phyloP scores from a whole-genome alignment of 495 filamentous ascomycete genomes.

The Penicillium coprophilum region DNA sequence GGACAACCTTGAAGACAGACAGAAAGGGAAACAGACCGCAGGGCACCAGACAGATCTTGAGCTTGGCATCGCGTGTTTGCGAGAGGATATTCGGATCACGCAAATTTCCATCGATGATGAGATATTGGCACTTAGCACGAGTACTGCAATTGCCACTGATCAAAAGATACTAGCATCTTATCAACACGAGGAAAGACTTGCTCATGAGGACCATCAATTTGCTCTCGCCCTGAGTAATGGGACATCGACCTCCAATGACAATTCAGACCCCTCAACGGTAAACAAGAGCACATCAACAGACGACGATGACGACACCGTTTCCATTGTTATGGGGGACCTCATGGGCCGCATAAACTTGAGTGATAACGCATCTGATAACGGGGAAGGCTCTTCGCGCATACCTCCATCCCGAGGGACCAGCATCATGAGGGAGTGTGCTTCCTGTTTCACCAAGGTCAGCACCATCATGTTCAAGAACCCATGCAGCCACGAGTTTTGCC shows the following conservation, averaged over 20 bases:
- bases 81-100: background rate
- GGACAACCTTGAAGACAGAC: background rate
- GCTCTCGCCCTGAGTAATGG: background rate
- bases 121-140: slow-evolving; percentile 7
- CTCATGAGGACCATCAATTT: background rate
- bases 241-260: background rate
- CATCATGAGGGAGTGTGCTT: slow-evolving; percentile 7
- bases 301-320: background rate
- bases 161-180: slow-evolving; percentile 1
- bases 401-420: background rate
- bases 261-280: background rate
- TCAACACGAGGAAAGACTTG: background rate
- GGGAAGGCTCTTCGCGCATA: background rate
- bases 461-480: slow-evolving; percentile 1
- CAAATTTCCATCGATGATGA: background rate
- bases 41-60: background rate
- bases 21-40: background rate
- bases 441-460: slow-evolving; percentile 11
- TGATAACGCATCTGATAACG: background rate
- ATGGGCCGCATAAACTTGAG: background rate
- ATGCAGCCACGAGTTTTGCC: slow-evolving; percentile 22
- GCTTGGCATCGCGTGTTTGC: background rate
- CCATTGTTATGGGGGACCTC: background rate
- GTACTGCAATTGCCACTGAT: slow-evolving; percentile 3
- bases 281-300: background rate